Evolutionary conservation across 1,139 yeast species (phyloP), one percentile per base, ranked within the genome.

Genomic region (Nakaseomyces delphensis): DNA sequence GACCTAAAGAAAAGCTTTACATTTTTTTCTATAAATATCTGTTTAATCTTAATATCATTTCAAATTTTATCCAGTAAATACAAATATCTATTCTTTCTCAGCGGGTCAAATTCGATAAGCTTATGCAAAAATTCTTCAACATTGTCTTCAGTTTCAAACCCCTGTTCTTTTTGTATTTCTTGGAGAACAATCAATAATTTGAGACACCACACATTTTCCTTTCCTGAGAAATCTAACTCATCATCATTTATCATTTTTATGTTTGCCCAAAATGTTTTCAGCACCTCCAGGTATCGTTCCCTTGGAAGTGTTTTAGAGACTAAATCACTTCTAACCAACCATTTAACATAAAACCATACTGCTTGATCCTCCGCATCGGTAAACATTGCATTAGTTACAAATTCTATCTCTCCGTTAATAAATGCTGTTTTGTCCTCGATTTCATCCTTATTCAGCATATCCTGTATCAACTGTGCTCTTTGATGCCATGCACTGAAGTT

Each of bases 401-500:
- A 71, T 10, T 73, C 73, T 33, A 87, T 64, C 57, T 91, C 99
- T 28, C 69, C 66, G 0, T 53, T 48, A 14, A 86, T 57, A 39
- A 80, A 71, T 1, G 51, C 49, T 35, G 43, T 48, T 39, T 48
- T 53, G 35, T 59, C 56, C 1, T 51, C 45, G 5, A 56, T 52
- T 28, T 64, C 58, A 31, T 56, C 52, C 7, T 46, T 50, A 3
- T 53, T 51, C 31, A 78, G 69, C 38, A 83, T 62, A 42, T 63
- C 65, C 1, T 81, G 79, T 10, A 87, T 72, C 46, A 89, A 65
- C 48, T 77, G 79, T 7, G 87, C 74, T 48, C 98, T 69, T 59
- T 86, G 85, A 63, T 91, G 96, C 95, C 96, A 89, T 10, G 98
- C 97, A 2, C 95, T 84, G 57, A 83, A 91, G 60, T 91, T 93